Percentiles rank a stretch among this genome's conserved stretches.
phyloP scores from a whole-genome alignment of 768 basidiomycete genomes.

The Xerocomellus intermedius region DNA sequence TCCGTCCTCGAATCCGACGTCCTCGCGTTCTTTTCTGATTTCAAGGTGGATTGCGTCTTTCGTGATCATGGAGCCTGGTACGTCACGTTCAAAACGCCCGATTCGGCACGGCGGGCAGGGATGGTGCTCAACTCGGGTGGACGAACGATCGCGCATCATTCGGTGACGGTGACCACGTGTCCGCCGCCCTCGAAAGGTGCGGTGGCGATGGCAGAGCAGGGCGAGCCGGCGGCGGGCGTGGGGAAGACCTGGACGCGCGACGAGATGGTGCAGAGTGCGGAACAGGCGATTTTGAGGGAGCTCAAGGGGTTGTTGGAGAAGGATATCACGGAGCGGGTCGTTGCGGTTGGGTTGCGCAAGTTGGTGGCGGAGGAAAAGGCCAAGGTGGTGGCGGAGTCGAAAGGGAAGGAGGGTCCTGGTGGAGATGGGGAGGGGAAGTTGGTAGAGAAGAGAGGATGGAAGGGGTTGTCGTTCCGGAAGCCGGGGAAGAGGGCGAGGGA shows the following conservation, averaged over 20 bases:
- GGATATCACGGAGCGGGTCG: conserved; percentile 63
- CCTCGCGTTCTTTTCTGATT: conserved; percentile 62
- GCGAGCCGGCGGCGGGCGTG: conserved; percentile 28
- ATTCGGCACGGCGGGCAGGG: conserved; percentile 64
- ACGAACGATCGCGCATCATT: conserved; percentile 56
- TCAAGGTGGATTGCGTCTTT: conserved; percentile 71
- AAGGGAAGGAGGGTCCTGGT: conserved; percentile 24
- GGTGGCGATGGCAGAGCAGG: conserved; percentile 31
- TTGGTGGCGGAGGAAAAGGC: conserved; percentile 54
- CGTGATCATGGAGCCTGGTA: conserved; percentile 75
- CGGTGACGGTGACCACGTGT: conserved; percentile 52
- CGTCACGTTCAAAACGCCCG: conserved; percentile 68
- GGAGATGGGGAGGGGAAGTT: conserved; percentile 44
- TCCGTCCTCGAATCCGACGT: conserved; percentile 67
- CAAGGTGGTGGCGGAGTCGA: conserved; percentile 26
- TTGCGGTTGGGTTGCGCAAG: conserved; percentile 51
- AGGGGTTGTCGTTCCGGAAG: conserved; percentile 45
- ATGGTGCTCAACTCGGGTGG: conserved; percentile 55
- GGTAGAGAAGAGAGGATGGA: conserved; percentile 45
- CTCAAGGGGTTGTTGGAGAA: conserved; percentile 55
- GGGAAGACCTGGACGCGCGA: conserved; percentile 51
- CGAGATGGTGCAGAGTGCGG: conserved; percentile 55
- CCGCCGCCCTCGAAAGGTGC: conserved; percentile 36
- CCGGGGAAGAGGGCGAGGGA: conserved; percentile 40
- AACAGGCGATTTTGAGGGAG: conserved; percentile 56